Conservation (phyloP, 2,329 filamentous ascomycete species). For the Exophiala calicioides region DNA sequence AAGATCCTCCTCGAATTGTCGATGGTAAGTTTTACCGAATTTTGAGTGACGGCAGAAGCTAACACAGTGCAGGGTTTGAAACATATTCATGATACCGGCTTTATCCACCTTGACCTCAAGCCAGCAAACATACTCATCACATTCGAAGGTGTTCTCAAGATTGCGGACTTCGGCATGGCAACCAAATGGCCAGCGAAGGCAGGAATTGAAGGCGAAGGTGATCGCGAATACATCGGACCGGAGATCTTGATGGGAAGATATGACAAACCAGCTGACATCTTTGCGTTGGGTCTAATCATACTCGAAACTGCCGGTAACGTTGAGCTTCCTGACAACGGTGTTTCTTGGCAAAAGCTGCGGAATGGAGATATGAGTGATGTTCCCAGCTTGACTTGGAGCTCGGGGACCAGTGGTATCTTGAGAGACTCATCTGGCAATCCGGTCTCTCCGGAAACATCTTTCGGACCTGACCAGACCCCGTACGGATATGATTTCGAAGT, state of each 20-base stretch:
- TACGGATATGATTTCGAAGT: constrained; percentile 33
- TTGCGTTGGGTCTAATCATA: constrained; percentile 90
- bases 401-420: constrained; percentile 66
- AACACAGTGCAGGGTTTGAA: constrained; percentile 68
- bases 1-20: constrained; percentile 89
- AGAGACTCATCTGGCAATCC: constrained; percentile 75
- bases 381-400: constrained; percentile 80
- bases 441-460: constrained; percentile 47
- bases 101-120: constrained; percentile 70
- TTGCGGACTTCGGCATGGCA: constrained; percentile 71
- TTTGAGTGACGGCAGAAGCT: constrained; percentile 19
- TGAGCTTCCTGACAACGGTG: constrained; percentile 87
- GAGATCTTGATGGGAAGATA: constrained; percentile 85
- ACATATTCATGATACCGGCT: constrained; percentile 84
- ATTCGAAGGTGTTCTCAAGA: constrained; percentile 66
- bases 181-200: constrained; percentile 73
- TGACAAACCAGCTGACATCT: constrained; percentile 90
- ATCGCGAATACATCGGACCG: constrained; percentile 92
- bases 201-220: constrained; percentile 85
- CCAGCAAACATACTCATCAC: constrained; percentile 67
- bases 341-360: constrained; percentile 85
- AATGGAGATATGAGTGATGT: constrained; percentile 87
- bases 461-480: constrained; percentile 46
- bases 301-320: constrained; percentile 94
- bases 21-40: constrained; percentile 60